These are phyloP conservation scores for Leishmania mexicana DNA, from an alignment of 208 protist genomes.

Conservation along the genomic window DNA sequence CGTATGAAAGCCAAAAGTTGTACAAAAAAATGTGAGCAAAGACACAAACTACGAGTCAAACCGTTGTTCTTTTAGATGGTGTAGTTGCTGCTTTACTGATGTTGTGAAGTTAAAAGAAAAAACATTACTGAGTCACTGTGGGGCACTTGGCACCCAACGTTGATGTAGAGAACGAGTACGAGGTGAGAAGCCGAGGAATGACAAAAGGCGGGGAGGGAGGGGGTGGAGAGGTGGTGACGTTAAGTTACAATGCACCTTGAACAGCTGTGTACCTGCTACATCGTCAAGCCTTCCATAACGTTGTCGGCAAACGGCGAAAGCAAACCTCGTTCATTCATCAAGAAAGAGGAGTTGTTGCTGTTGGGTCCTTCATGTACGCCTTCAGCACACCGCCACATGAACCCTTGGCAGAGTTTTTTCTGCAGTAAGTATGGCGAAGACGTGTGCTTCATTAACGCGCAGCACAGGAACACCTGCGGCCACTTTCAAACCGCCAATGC, in stretches of 20 bases:
- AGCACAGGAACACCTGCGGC: not conserved
- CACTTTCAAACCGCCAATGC: not conserved
- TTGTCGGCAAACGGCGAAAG: not conserved
- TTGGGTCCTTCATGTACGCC: not conserved
- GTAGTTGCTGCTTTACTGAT: conserved; percentile 3
- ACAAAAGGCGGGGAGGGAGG: not conserved
- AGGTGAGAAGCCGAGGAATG: not conserved
- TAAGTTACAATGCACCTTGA: not conserved
- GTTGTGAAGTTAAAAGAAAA: not conserved
- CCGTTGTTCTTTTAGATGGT: conserved; percentile 1
- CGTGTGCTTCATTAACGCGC: not conserved
- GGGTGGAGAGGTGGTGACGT: not conserved
- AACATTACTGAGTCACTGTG: not conserved
- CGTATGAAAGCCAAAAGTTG: not conserved
- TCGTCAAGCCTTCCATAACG: not conserved
- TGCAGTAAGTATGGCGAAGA: not conserved
- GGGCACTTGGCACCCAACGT: not conserved
- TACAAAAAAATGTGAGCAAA: not conserved
- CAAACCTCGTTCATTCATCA: not conserved
- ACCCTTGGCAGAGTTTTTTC: not conserved
- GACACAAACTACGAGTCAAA: not conserved
- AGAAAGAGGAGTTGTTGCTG: not conserved
- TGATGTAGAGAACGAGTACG: not conserved
- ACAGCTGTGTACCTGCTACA: not conserved
- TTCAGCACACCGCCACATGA: not conserved